Base-by-base conservation (phyloP, 495 filamentous ascomycete species). In the Paragyromitra xinjiangensis region DNA sequence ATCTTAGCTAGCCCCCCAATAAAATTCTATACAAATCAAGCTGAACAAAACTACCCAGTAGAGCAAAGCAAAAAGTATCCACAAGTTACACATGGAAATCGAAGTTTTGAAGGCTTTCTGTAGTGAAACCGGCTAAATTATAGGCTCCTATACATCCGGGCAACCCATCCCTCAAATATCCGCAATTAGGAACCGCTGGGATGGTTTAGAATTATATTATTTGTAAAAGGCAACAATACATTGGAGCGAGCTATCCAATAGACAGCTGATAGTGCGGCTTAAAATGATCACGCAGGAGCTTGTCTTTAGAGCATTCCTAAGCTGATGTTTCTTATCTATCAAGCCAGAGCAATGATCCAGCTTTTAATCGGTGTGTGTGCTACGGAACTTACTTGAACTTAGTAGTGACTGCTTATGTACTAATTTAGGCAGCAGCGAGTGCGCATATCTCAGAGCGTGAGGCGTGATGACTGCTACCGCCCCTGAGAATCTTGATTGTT, bases 361-460 rank as follows among this genome's bases (percentile, higher is more conserved):
- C 3, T 16, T n/a, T 29, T 39, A 39, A 61, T 16, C 16, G 42
- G 37, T 22, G 59, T 12, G 16, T 12, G 22, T 12, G 22, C 1
- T 19, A 40, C 12, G 5, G n/a, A 22, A 62, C 55, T 40, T 40
- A n/a, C 37, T 63, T 63, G 59, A 22, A 19, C 59, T 63, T 63
- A 29, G 53, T 56, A 12, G 53, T 39, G 39, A 9, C 37, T 12
- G 3, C 56, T 37, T 37, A 37, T 14, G 14, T 19, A 61, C 16
- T 37, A 22, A 42, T 22, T 37, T 63, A 63, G 59, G 59, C 59
- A 42, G 39, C 59, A 63, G 39, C 11, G 39, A 0, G 59, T 44
- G 59, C 59, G 59, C 59, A 61, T 34, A 63, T 16, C 24, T 37
- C 16, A 9, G 42, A 63, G 59, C 16, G n/a, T n/a, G 39, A 63